phyloP scores from a whole-genome alignment of 2,329 filamentous ascomycete genomes.

The Calonectria crousiana region DNA sequence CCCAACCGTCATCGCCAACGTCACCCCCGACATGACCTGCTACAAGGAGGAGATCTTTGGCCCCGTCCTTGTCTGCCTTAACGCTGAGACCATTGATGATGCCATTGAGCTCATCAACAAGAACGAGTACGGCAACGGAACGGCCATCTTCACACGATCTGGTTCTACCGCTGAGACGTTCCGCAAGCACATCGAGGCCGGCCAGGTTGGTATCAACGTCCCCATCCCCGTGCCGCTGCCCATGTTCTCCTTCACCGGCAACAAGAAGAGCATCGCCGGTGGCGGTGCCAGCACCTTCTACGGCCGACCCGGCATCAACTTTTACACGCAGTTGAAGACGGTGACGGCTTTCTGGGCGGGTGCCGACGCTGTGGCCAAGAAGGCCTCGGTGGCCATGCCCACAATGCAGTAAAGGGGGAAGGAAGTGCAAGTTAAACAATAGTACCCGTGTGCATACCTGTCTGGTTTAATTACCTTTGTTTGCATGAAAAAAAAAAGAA shows the following conservation, averaged over 20 bases:
- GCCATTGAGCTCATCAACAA: constrained; percentile 85
- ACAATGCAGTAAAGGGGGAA: constrained; percentile 53
- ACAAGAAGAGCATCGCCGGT: constrained; percentile 92
- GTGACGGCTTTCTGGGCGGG: constrained; percentile 92
- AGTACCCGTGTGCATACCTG: not conserved
- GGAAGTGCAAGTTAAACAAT: not conserved
- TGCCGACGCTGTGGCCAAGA: constrained; percentile 85
- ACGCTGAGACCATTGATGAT: constrained; percentile 82
- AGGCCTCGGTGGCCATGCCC: constrained; percentile 92
- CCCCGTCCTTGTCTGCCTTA: constrained; percentile 84
- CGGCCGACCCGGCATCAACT: constrained; percentile 89
- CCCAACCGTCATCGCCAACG: constrained; percentile 85
- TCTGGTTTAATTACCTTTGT: not conserved
- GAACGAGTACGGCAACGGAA: constrained; percentile 90
- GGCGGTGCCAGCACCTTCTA: constrained; percentile 96
- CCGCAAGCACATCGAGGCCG: constrained; percentile 84
- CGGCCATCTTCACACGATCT: constrained; percentile 85
- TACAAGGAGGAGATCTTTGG: constrained; percentile 90
- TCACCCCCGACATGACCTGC: constrained; percentile 84
- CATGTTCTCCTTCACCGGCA: constrained; percentile 80
- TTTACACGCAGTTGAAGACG: constrained; percentile 98
- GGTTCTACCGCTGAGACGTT: constrained; percentile 83
- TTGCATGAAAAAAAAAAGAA: not conserved
- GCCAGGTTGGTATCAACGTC: constrained; percentile 89
- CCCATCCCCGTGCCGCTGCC: constrained; percentile 80